Evolutionary conservation across 2,329 filamentous ascomycete species (phyloP).

Genomic region (Fusarium anguioides): DNA sequence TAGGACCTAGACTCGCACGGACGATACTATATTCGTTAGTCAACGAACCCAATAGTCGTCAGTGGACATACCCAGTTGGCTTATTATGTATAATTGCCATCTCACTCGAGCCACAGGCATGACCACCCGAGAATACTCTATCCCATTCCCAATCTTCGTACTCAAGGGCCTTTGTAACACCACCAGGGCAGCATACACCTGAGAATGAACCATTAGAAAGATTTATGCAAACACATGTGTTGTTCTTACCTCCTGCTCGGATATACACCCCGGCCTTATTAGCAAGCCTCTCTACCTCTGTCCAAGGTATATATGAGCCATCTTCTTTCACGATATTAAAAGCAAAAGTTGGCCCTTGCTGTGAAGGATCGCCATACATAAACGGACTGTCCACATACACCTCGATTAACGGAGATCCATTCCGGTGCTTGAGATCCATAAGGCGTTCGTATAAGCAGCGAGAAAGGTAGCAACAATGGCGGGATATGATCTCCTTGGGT

Average conservation of each 20-base stretch:
- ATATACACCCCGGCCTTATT: constrained; percentile 68
- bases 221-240: too few species aligned
- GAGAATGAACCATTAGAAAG: not conserved
- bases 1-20: constrained; percentile 69
- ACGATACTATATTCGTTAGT: constrained; percentile 60
- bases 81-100: constrained; percentile 64
- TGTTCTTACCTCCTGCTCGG: constrained; percentile 60
- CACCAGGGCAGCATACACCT: constrained; percentile 62
- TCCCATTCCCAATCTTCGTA: constrained; percentile 67
- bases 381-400: constrained; percentile 64
- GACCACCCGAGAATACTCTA: constrained; percentile 64
- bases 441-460: constrained; percentile 62
- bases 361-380: constrained; percentile 61
- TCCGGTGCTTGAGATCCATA: constrained; percentile 60
- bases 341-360: constrained; percentile 71
- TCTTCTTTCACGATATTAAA: constrained; percentile 69
- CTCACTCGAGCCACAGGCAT: constrained; percentile 66
- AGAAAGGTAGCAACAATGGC: constrained; percentile 66
- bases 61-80: constrained; percentile 61
- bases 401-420: constrained; percentile 62
- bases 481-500: constrained; percentile 62
- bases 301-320: constrained; percentile 66
- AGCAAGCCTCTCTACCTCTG: constrained; percentile 68
- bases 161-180: constrained; percentile 58
- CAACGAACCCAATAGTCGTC: not conserved